Conservation (phyloP, 768 basidiomycete genomes). For the Collybia sp. region DNA sequence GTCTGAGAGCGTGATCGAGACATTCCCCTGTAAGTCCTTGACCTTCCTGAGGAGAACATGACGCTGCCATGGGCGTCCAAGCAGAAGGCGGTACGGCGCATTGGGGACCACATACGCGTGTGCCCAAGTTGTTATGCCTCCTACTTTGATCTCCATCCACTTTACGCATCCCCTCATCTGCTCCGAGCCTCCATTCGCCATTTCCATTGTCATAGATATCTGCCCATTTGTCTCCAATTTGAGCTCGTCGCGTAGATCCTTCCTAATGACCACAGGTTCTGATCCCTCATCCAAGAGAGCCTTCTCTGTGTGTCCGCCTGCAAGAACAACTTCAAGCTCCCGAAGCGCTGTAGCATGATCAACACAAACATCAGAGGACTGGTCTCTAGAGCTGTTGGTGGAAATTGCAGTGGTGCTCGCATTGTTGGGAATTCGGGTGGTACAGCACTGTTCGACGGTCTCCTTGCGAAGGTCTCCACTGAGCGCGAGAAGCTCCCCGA, state of each 20-base stretch:
- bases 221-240: conserved; percentile 8
- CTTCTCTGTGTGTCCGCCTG: conserved; percentile 1
- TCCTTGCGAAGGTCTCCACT: conserved; percentile 10
- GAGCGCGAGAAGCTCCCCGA: conserved; percentile 9
- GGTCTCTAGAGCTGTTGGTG: background rate
- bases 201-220: conserved; percentile 15
- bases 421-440: conserved; percentile 1
- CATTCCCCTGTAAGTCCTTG: background rate
- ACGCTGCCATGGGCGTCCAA: conserved; percentile 16
- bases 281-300: conserved; percentile 14
- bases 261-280: conserved; percentile 17
- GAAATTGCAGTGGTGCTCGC: background rate
- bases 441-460: conserved; percentile 3
- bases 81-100: conserved; percentile 12
- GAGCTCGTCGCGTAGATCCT: conserved; percentile 10
- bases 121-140: conserved; percentile 13
- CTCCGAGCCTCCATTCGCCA: conserved; percentile 11
- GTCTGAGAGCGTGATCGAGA: conserved; percentile 2
- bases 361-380: background rate
- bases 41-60: conserved; percentile 9
- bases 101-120: conserved; percentile 15
- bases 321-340: conserved; percentile 6
- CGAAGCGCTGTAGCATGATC: conserved; percentile 7
- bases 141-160: conserved; percentile 8
- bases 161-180: conserved; percentile 10